phyloP scores from a whole-genome alignment of 106 monocot species.

The Posidonia australis region DNA sequence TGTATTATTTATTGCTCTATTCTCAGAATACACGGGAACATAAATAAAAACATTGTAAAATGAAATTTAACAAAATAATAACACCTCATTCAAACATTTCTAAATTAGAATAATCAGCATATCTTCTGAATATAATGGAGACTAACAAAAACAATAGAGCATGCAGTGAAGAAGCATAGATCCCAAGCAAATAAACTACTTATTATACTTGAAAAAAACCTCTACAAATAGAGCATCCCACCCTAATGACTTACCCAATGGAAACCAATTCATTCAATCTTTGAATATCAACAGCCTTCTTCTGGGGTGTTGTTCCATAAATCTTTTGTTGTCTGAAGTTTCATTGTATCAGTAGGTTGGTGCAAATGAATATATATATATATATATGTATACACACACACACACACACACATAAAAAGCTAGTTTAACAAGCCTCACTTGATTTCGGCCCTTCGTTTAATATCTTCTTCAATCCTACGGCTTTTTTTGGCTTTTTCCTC shows the following conservation, averaged over 20 bases:
- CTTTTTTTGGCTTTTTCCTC: slow-evolving; percentile 63
- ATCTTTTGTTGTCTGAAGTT: slow-evolving; percentile 66
- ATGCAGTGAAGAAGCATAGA: too few relatives aligned
- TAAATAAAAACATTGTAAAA: too few relatives aligned
- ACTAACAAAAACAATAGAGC: too few relatives aligned
- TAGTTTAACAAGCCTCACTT: slow-evolving; percentile 22
- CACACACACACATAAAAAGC: background rate
- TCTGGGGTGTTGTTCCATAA: slow-evolving; percentile 71
- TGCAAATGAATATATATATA: background rate
- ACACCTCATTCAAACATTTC: too few relatives aligned
- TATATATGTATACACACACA: background rate
- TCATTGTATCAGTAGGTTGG: background rate
- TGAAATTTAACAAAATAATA: too few relatives aligned
- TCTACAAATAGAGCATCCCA: too few relatives aligned
- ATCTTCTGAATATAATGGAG: too few relatives aligned
- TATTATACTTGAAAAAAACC: too few relatives aligned
- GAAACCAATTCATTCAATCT: slow-evolving; percentile 32
- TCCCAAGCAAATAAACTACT: too few relatives aligned
- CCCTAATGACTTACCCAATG: slow-evolving; percentile 7
- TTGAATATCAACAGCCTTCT: slow-evolving; percentile 61
- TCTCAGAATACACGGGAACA: too few relatives aligned
- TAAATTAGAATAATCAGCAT: too few relatives aligned
- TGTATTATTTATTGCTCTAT: background rate
- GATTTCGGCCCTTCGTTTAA: slow-evolving; percentile 41
- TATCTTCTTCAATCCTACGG: slow-evolving; percentile 44